Percentiles rank a stretch among this genome's conserved stretches.
phyloP scores from a whole-genome alignment of 2,329 filamentous ascomycete species.

The Malbranchea cinnamomea region DNA sequence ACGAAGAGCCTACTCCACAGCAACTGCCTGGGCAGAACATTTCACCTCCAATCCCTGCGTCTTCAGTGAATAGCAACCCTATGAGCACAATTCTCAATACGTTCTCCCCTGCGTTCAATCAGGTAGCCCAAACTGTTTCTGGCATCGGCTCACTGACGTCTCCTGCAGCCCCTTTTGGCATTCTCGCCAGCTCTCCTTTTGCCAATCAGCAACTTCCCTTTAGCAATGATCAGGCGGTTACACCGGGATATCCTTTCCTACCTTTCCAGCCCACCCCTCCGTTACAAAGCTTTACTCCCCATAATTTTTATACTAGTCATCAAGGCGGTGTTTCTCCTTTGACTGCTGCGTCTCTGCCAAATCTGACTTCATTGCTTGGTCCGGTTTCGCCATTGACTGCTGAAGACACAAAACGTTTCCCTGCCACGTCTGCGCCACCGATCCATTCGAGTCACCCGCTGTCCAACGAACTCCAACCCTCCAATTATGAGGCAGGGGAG shows the following conservation, averaged over 20 bases:
- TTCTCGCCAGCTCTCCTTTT: slow-evolving; percentile 31
- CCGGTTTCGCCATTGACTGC: slow-evolving; percentile 49
- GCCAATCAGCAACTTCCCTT: slow-evolving; percentile 29
- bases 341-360: slow-evolving; percentile 28
- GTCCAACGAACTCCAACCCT: slow-evolving; percentile 5
- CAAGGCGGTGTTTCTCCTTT: slow-evolving; percentile 43
- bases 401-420: slow-evolving; percentile 31
- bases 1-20: slow-evolving; percentile 55
- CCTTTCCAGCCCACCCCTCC: slow-evolving; percentile 48
- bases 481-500: slow-evolving; percentile 11
- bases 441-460: slow-evolving; percentile 14
- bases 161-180: slow-evolving; percentile 51
- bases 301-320: slow-evolving; percentile 28
- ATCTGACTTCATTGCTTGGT: slow-evolving; percentile 36
- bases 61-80: slow-evolving; percentile 60
- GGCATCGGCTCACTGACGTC: slow-evolving; percentile 52
- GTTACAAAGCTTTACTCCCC: slow-evolving; percentile 26
- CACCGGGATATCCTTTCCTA: slow-evolving; percentile 52
- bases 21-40: slow-evolving; percentile 58
- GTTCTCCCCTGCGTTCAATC: slow-evolving; percentile 46
- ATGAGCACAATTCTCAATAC: slow-evolving; percentile 43
- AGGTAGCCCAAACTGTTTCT: slow-evolving; percentile 48
- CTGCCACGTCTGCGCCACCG: slow-evolving; percentile 9
- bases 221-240: slow-evolving; percentile 40
- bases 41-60: slow-evolving; percentile 68